Base-by-base conservation (phyloP, 305 asterid genomes). In the Nicotiana rustica region DNA sequence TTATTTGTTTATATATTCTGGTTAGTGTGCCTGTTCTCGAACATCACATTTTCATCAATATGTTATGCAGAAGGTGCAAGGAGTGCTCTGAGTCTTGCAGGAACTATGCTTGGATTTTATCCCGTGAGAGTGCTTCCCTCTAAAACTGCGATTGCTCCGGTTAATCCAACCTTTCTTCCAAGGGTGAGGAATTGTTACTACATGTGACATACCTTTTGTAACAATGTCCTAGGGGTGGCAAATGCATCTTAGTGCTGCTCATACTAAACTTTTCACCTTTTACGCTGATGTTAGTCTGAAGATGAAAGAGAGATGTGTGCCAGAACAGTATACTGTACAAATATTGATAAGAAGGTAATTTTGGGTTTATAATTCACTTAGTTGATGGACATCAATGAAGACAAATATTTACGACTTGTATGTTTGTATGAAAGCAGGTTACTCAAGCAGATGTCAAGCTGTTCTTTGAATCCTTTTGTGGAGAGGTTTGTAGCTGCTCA, bases 281-380 rank as follows among this genome's bases (percentile, higher is more conserved):
- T 14, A 8, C 76, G 38, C 13, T 84, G 77, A 57, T 38, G 47
- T 87, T 83, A 96, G 99, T 93, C 98, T 38, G 99, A 94, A 91
- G 98, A 94, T 87, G 99, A 96, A 89, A 91, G 98, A 90, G 97
- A 96, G 91, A 96, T 93, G 98, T 96, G 98, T 65, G 97, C 97
- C 41, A 93, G 95, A 89, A 96, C 98, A 88, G 93, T 96, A 84
- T 94, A 96, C 82, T 96, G 99, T 86, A 89, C 99, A 82, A 96
- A 94, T 90, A 96, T 96, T 33, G 97, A 94, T 83, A 94, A 94
- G 90, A 93, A 94, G 99, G 98, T 94, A 87, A 15, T 5, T 78
- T 65, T 13, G 35, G 19, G 65, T 59, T 60, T 73, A 64, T 65
- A 31, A 71, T 56, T 78, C 83, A 66, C 83, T 59, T 78, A 56